These are phyloP conservation scores for Globisporangium echinulatum DNA, from an alignment of 352 stramenopile species.

Conservation along the genomic window DNA sequence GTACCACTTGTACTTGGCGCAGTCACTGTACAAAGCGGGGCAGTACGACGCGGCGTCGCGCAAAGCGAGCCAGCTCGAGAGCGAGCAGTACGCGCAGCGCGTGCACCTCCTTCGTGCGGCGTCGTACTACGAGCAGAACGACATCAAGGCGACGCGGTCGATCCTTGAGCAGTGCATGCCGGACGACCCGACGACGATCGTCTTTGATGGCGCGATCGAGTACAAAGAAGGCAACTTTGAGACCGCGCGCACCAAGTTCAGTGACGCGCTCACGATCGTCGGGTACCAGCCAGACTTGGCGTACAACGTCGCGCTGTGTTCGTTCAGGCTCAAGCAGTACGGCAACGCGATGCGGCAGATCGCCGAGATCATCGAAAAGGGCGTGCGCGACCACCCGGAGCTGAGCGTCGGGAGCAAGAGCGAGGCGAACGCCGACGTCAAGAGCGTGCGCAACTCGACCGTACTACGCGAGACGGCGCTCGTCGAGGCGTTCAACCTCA, in stretches of 20 bases:
- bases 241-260: constrained; percentile 87
- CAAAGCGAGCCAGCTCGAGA: constrained; percentile 77
- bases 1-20: constrained; percentile 94
- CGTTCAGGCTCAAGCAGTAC: constrained; percentile 91
- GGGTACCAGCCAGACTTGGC: constrained; percentile 91
- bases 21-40: constrained; percentile 91
- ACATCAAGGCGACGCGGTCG: constrained; percentile 86
- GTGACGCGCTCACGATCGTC: constrained; percentile 89
- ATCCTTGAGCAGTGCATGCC: constrained; percentile 89
- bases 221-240: constrained; percentile 88
- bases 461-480: constrained; percentile 90
- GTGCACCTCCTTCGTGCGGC: constrained; percentile 82
- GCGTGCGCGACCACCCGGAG: constrained; percentile 89
- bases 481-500: constrained; percentile 94
- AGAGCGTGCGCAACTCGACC: constrained; percentile 90
- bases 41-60: constrained; percentile 77
- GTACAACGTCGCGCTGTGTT: constrained; percentile 95
- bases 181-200: constrained; percentile 90
- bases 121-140: constrained; percentile 96
- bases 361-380: constrained; percentile 92
- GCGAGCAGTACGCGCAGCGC: constrained; percentile 83
- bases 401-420: constrained; percentile 91
- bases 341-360: constrained; percentile 89
- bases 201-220: constrained; percentile 79
- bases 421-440: constrained; percentile 78